These are phyloP conservation scores for Vigna radiata DNA, from an alignment of 306 rosid genomes.

Conservation along the genomic window DNA sequence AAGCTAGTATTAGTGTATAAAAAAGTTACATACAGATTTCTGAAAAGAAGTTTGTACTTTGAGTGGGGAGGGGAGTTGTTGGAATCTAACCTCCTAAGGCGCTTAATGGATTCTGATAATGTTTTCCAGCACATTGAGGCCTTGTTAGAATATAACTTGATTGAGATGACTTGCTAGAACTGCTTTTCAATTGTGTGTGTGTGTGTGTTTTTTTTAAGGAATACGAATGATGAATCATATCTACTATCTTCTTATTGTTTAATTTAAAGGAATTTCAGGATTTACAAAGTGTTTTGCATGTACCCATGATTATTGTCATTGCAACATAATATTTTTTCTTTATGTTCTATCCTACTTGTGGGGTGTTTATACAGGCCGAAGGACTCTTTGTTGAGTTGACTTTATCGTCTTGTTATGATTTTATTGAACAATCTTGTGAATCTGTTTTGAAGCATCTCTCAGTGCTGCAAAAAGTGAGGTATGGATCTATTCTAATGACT, in stretches of 20 bases:
- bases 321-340: not conserved
- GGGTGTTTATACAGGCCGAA: conserved; percentile 77
- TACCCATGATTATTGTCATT: conserved; percentile 16
- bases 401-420: conserved; percentile 83
- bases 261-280: conserved; percentile 4
- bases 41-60: not conserved
- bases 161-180: not conserved
- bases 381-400: conserved; percentile 84
- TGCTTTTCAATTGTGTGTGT: not conserved
- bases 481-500: conserved; percentile 35
- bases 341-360: conserved; percentile 31
- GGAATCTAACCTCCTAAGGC: not conserved
- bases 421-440: conserved; percentile 79
- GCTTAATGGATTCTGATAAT: not conserved
- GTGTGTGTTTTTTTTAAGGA: not conserved
- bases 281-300: conserved; percentile 3
- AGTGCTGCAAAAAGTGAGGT: conserved; percentile 81
- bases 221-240: conserved; percentile 13
- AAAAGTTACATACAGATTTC: not conserved
- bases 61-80: not conserved
- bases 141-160: conserved; percentile 22
- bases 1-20: not conserved
- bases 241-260: conserved; percentile 18
- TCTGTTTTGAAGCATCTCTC: conserved; percentile 76
- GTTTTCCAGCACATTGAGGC: not conserved